Evolutionary conservation across 495 filamentous ascomycete species (phyloP), one percentile per base, ranked within the genome.

Genomic region (Hyaloscypha finlandica): DNA sequence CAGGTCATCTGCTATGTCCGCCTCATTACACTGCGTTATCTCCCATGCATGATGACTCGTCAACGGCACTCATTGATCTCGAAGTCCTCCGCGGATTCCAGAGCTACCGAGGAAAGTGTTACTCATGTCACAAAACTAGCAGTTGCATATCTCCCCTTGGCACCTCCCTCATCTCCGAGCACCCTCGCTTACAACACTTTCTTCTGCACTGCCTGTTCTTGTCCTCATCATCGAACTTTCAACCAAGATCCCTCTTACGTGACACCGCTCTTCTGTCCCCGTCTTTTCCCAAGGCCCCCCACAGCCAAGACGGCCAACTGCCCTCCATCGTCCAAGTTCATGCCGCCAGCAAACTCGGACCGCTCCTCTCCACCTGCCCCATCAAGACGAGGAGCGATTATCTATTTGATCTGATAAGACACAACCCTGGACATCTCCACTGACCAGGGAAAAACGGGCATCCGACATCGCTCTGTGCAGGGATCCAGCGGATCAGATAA

Each of bases 401-500:
- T 69, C 67, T 69, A 31, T 48, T 25, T 45, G 42, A 65, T 65
- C 62, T 65, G 67, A 69, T 69, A 42, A 69, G 35, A 54, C 53
- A 35, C 48, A 55, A 54, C 67, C 61, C 48, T 33, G 42, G 16
- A 19, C 42, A 19, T 16, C 42, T 59, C 32, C 32, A 20, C 25
- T 37, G 6, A 59, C 8, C 11, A 6, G 42, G 1, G 2, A 25
- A 30, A 51, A 51, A 51, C 35, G 42, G 42, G 16, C 16, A 48
- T 48, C 42, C 42, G 42, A 48, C 42, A 48, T 48, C 42, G 42
- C 42, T 48, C 16, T 48, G 2, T 25, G 20, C 48, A 35, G 51
- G 51, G 48, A 31, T 8, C 11, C 51, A 20, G 57, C 64, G 69
- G 69, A 71, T 71, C 69, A 63, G 69, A 71, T 71, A 71, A 71